phyloP scores from a whole-genome alignment of 306 rosid genomes.

The Rosa persica region DNA sequence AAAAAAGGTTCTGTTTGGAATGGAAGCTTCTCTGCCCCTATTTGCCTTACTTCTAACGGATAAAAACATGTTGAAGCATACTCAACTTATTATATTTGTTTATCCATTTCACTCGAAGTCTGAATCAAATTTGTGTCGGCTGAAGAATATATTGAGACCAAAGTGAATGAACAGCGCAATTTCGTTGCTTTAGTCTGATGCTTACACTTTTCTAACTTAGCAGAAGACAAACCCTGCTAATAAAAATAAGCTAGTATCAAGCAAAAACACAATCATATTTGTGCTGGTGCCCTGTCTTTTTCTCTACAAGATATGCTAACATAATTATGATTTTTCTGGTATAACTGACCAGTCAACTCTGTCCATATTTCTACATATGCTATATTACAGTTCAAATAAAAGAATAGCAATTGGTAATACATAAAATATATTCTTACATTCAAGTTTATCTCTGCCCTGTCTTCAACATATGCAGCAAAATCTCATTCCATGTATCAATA shows the following conservation, averaged over 20 bases:
- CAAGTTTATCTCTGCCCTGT: conserved; percentile 13
- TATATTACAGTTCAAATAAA: background rate
- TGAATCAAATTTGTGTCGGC: background rate
- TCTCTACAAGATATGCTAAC: background rate
- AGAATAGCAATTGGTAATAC: background rate
- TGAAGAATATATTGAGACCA: background rate
- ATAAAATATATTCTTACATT: conserved; percentile 6
- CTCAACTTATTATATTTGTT: background rate
- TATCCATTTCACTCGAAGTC: background rate
- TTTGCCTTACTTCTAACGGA: background rate
- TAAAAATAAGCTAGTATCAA: background rate
- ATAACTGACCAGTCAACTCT: background rate
- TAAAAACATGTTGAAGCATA: background rate
- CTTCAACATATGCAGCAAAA: conserved; percentile 57
- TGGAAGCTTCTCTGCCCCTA: background rate
- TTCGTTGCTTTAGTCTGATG: background rate
- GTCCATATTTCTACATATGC: background rate
- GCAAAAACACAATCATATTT: conserved; percentile 12
- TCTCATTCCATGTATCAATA: conserved; percentile 88
- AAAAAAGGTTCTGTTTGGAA: background rate
- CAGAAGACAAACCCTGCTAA: background rate
- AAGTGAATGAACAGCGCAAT: background rate
- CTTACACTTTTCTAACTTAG: background rate
- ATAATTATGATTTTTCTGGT: background rate
- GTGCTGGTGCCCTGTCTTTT: conserved; percentile 15